Conservation (phyloP, 2,329 filamentous ascomycete genomes). For the Meredithiella fracta region DNA sequence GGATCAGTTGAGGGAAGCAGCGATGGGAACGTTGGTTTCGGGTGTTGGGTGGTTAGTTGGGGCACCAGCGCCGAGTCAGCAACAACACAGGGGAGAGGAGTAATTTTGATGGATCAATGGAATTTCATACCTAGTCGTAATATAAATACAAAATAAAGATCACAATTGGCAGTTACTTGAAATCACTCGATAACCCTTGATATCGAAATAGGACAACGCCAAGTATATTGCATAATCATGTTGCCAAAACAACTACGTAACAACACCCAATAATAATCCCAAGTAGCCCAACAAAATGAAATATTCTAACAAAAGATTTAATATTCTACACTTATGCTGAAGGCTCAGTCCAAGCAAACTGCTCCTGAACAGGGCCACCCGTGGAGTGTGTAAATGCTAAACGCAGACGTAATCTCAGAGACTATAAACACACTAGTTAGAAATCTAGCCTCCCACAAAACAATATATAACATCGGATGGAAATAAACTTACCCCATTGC, state of each 20-base stretch:
- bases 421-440: conserved; percentile 31
- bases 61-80: conserved; percentile 12
- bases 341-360: conserved; percentile 93
- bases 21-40: conserved; percentile 49
- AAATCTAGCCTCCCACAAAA: neutral
- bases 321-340: conserved; percentile 20
- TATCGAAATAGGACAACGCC: neutral
- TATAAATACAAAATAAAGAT: neutral
- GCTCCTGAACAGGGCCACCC: conserved; percentile 60
- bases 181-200: neutral
- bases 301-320: neutral
- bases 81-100: conserved; percentile 4
- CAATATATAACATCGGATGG: neutral
- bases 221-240: neutral
- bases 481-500: conserved; percentile 68
- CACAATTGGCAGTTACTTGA: too few relatives aligned
- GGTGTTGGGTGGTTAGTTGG: conserved; percentile 49
- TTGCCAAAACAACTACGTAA: neutral
- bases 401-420: conserved; percentile 70
- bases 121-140: too few relatives aligned
- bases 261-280: neutral
- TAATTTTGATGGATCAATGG: conserved; percentile 15
- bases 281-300: neutral
- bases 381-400: conserved; percentile 61
- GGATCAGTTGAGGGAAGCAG: conserved; percentile 51